Evolutionary conservation across 495 filamentous ascomycete species (phyloP), one percentile per base, ranked within the genome.

Genomic region (Penicillium paradoxum): DNA sequence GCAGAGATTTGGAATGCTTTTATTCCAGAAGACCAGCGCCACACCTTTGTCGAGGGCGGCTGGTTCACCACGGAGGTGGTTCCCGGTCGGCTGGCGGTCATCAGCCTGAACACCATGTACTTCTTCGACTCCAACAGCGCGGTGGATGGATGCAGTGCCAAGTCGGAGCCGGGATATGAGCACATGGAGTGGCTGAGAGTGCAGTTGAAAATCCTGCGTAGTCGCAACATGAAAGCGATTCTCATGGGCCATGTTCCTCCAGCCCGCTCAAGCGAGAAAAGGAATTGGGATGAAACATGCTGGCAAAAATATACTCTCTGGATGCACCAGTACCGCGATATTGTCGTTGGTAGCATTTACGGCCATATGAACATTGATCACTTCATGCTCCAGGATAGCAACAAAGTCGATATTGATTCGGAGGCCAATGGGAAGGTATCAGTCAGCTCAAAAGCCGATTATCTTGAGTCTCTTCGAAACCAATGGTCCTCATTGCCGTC

Each of bases 351-450:
- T 6, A 82, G 83, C 14, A 50, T 93, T 14, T 99, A 88, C 58
- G 93, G 92, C 2, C 93, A 99, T 65, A 97, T 99, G 91, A 99
- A 99, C 63, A 86, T 96, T 54, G 93, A 99, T 62, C 93, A 99
- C 65, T 99, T 97, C 71, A 80, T 97, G 61, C 70, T 99, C 8
- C 91, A 96, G 60, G 93, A 97, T 71, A 87, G 81, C 53, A 72
- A 87, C 10, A 79, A 95, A 13, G 76, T 97, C 39, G 73, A 90
- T 38, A 74, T 79, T 22, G 60, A 59, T 6, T 51, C 44, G 1
- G 33, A 55, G 14, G 37, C 36, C 30, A 55, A 62, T 24, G 53
- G 49, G 9, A 27, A 74, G 1, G 64, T 95, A 5, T 77, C 79
- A 0, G 71, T 83, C 15, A 62, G 78, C 53, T 87, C 86, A 4